phyloP scores from a whole-genome alignment of 495 filamentous ascomycete species.

The Cetradonia linearis region DNA sequence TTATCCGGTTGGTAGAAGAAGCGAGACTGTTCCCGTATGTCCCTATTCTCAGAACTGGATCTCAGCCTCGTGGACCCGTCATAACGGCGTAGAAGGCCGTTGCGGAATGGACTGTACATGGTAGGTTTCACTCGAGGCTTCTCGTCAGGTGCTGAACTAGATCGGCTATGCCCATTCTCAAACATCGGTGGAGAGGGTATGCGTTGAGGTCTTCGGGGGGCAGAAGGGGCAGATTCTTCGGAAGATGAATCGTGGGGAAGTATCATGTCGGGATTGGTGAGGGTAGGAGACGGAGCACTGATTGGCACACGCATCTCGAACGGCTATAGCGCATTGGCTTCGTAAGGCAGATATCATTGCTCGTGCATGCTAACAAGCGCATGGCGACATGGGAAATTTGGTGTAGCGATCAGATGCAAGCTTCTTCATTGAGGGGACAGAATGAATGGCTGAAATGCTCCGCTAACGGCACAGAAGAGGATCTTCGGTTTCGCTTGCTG shows the following conservation, averaged over 20 bases:
- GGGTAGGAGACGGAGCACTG: conserved; percentile 58
- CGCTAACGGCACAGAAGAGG: background rate
- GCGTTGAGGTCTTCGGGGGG: conserved; percentile 10
- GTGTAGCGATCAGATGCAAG: background rate
- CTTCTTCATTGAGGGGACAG: background rate
- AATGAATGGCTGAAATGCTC: background rate
- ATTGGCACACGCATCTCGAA: conserved; percentile 18
- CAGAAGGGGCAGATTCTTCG: conserved; percentile 20
- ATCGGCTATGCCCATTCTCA: conserved; percentile 11
- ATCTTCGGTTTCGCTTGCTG: background rate
- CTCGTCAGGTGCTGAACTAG: conserved; percentile 13
- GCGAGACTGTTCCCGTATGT: conserved; percentile 9
- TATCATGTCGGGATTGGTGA: conserved; percentile 94
- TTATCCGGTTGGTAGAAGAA: conserved; percentile 15
- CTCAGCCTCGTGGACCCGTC: conserved; percentile 11
- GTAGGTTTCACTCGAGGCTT: conserved; percentile 16
- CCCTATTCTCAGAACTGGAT: conserved; percentile 16
- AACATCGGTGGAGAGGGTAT: conserved; percentile 9
- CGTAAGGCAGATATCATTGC: conserved; percentile 8
- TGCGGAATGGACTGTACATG: conserved; percentile 20
- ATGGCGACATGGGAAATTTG: background rate
- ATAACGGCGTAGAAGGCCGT: conserved; percentile 18
- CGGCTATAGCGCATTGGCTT: conserved; percentile 12
- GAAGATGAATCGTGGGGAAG: conserved; percentile 54
- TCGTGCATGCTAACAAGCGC: conserved; percentile 16